These are phyloP conservation scores for Wickerhamiella shivajii DNA, from an alignment of 805 yeast genomes.

Conservation along the genomic window DNA sequence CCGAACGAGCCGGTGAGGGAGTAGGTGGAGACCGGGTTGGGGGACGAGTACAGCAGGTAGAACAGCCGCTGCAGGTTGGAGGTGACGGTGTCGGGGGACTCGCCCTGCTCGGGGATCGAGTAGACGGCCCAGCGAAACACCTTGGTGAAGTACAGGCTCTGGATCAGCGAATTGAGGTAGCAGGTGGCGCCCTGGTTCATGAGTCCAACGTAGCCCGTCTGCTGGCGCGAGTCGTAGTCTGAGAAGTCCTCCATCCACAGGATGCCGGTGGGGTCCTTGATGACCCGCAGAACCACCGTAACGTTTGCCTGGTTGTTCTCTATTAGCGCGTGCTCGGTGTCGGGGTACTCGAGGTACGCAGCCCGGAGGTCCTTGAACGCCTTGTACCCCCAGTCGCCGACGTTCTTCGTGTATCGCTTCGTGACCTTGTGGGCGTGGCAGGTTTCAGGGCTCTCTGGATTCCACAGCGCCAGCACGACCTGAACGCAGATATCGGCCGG, in stretches of 20 bases:
- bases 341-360: slow-evolving; percentile 22
- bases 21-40: slow-evolving; percentile 64
- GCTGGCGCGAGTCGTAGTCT: slow-evolving; percentile 66
- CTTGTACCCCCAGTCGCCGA: slow-evolving; percentile 94
- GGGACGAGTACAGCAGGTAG: slow-evolving; percentile 59
- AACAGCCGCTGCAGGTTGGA: slow-evolving; percentile 79
- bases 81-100: slow-evolving; percentile 52
- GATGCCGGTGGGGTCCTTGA: slow-evolving; percentile 86
- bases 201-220: slow-evolving; percentile 84
- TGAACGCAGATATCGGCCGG: slow-evolving; percentile 55
- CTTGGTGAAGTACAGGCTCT: slow-evolving; percentile 77
- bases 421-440: slow-evolving; percentile 49
- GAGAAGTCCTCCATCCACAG: slow-evolving; percentile 70
- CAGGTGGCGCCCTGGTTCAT: slow-evolving; percentile 98
- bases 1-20: slow-evolving; percentile 89
- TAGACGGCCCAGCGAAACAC: slow-evolving; percentile 74
- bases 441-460: slow-evolving; percentile 54
- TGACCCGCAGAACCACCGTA: slow-evolving; percentile 59
- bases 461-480: slow-evolving; percentile 73
- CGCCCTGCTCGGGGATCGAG: slow-evolving; percentile 64
- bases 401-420: slow-evolving; percentile 62
- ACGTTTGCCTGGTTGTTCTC: slow-evolving; percentile 48
- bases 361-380: slow-evolving; percentile 48
- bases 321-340: slow-evolving; percentile 26
- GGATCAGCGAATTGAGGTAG: slow-evolving; percentile 81